Evolutionary conservation across 176 grass and related monocot species (phyloP), one percentile per base, ranked within the genome.

Genomic region (Paspalum vaginatum): DNA sequence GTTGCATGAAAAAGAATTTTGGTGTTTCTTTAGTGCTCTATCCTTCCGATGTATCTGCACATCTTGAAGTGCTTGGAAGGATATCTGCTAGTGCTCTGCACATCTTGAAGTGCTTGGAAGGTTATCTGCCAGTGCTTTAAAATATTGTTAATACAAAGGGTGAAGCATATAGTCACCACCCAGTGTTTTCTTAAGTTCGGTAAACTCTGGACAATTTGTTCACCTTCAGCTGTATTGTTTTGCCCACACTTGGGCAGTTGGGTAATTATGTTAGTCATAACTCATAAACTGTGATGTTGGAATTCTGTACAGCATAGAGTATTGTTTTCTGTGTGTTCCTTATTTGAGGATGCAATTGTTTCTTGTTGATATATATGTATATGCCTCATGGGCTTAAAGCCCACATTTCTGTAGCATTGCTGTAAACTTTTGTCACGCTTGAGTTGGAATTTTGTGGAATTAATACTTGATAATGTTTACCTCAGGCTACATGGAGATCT

Each of bases 401-500:
- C 32, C 1, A 26, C 20, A 42, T 8, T 0, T 0, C 20, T 24
- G 15, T 75, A 56, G 32, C 22, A 65, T 56, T 68, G 49, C 26
- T 5, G 43, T 62, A 62, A 63, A 20, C 15, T 47, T 47, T 32
- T 72, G 2, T 20, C 16, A 11, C 6, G 4, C 9, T 14, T 7
- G 55, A 77, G 60, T 77, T 71, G 17, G 44, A 21, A 24, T 47
- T 22, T 65, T 26, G 12, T 52, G 45, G 24, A 87, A 47, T 81
- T 77, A 68, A 68, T 44, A 58, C 27, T 65, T 75, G 16, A 72
- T 84, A 51, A 39, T 67, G 22, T 15, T 68, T 79, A 88, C 17
- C 54, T 24, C 71, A 99, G 97, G 87, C 82, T 99, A 76, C 87
- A 87, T 45, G 97, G 97, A 51, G 97, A 99, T 88, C 90, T 99